Evolutionary conservation across 441 rosid genomes (phyloP), one percentile per base, ranked within the genome.

Genomic region (Aquilaria agallochum): DNA sequence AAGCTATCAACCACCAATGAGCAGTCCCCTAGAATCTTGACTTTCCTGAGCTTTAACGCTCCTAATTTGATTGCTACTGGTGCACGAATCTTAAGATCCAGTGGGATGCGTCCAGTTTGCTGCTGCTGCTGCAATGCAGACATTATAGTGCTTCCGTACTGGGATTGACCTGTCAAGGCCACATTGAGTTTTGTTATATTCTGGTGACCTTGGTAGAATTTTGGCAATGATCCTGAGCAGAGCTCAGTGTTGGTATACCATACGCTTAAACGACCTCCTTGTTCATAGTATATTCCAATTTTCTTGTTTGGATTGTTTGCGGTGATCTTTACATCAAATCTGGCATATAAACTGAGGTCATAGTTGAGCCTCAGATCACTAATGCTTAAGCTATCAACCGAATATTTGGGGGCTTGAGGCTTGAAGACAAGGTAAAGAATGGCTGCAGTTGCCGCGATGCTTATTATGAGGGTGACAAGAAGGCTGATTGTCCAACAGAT

Each of bases 161-260:
- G 74, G 0, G 68, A 66, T 50, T 74, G 69, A 20, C 92, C 92
- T 0, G 72, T 76, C 58, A 86, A 49, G 11, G 34, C 42, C 44
- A 83, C 74, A 14, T 78, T 70, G 11, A 86, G 63, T 56, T 78
- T 78, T 2, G 87, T 81, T 36, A 81, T 69, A 55, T 86, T 83
- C 46, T 46, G 75, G 58, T 86, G 80, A 11, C 92, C 87, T 48
- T 86, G 87, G 70, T 86, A 81, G 76, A 86, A 86, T 65, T 12
- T 78, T 0, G 89, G 89, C 52, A 86, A 54, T 3, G 78, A 68
- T 20, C 86, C 92, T 58, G 76, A 69, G 46, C 92, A 83, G 0
- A 83, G 82, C 72, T 73, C 75, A 54, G 76, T 71, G 8, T 62
- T 71, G 5, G 66, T 49, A 55, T 81, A 80, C 89, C 87, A 83